Base-by-base conservation (phyloP, 75 land plant species). In the Gnetum montanum region DNA sequence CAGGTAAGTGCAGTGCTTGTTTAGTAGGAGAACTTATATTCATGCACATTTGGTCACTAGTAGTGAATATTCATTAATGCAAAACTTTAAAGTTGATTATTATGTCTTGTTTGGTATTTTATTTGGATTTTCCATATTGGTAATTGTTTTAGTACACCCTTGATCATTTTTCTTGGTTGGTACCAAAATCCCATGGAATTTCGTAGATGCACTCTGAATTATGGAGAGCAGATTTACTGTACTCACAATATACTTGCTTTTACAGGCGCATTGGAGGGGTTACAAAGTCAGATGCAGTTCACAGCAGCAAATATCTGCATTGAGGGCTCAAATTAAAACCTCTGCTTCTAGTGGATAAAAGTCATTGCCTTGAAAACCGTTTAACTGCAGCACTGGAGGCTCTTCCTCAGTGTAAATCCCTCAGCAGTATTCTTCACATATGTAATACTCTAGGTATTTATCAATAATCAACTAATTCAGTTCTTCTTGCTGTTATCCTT, bases 391-490 rank as follows among this genome's bases (percentile, higher is more conserved):
- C 96, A 49, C 75, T 90, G 12, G 65, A 74, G 22, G 78, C 72
- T 49, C 68, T 90, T 0, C 59, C 80, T 34, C 73, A 75, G 60
- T 76, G 65, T 68, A 85, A 68, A 73, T 80, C 82, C 29, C 69
- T 90, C 54, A 80, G 78, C 46, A 73, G 79, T 31, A 83, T 90
- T 66, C 74, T 86, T 26, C 79, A 80, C 48, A 83, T 66, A 40
- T 90, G 96, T 73, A 80, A 65, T 44, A 86, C 91, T 31, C 66
- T 90, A 35, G 89, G 96, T 90, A 55, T n/a, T n/a, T n/a, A n/a
- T n/a, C n/a, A n/a, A n/a, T n/a, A n/a, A n/a, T n/a, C n/a, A n/a
- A n/a, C n/a, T 59, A 64, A 31, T 13, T 34, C 19, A 27, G 11
- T 57, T 25, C 23, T 58, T 16, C 20, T 6, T 41, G 13, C 10